Conservation (phyloP, 2,329 filamentous ascomycete genomes). For the Coleophoma eucalyptorum region DNA sequence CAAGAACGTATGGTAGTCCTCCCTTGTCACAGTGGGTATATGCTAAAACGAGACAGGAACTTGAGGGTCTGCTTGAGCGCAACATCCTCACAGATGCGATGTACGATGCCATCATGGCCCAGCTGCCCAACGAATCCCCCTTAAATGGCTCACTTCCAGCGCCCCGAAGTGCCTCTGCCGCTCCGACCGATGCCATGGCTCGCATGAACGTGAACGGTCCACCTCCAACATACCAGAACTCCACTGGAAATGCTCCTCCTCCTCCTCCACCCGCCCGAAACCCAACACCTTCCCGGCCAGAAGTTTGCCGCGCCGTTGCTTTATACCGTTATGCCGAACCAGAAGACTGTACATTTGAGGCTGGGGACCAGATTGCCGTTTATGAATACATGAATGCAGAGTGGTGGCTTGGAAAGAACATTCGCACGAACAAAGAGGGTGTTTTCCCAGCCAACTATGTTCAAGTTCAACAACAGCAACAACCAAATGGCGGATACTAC, state of each 20-base stretch:
- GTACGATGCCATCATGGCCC: slow-evolving; percentile 69
- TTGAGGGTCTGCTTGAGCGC: slow-evolving; percentile 83
- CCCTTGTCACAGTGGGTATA: no score
- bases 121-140: slow-evolving; percentile 70
- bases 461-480: slow-evolving; percentile 48
- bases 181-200: slow-evolving; percentile 20
- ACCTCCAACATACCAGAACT: slow-evolving; percentile 17
- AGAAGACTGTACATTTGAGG: slow-evolving; percentile 77
- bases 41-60: slow-evolving; percentile 58
- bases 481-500: slow-evolving; percentile 29
- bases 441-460: slow-evolving; percentile 97
- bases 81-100: slow-evolving; percentile 72
- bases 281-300: slow-evolving; percentile 28
- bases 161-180: slow-evolving; percentile 26
- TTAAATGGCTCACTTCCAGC: slow-evolving; percentile 31
- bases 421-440: slow-evolving; percentile 77
- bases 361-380: slow-evolving; percentile 76
- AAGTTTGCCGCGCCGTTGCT: slow-evolving; percentile 72
- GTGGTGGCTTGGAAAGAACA: slow-evolving; percentile 92
- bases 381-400: slow-evolving; percentile 94
- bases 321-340: slow-evolving; percentile 76
- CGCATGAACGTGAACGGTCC: slow-evolving; percentile 9
- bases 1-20: slow-evolving; percentile 24
- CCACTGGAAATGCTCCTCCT: slow-evolving; percentile 29
- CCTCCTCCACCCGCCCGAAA: slow-evolving; percentile 16